phyloP scores from a whole-genome alignment of 805 yeast genomes.

The Metschnikowia santaceciliae region DNA sequence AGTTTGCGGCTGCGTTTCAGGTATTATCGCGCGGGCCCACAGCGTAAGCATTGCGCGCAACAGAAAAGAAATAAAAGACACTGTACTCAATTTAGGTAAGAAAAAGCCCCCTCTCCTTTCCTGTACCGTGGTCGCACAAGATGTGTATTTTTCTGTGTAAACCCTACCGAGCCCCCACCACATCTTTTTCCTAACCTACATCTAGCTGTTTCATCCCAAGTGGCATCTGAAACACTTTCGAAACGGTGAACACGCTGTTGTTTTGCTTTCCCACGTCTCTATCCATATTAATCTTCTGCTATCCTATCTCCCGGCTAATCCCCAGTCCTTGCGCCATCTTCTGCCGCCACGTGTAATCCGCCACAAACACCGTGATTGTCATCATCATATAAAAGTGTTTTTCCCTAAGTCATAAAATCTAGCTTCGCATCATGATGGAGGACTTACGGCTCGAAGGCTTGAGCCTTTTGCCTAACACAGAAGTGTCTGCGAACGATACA shows the following conservation, averaged over 20 bases:
- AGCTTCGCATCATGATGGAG: neutral
- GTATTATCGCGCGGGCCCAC: neutral
- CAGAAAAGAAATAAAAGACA: neutral
- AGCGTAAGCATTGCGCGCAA: neutral
- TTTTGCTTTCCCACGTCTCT: neutral
- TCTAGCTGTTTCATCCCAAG: constrained; percentile 1
- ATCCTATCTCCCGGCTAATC: neutral
- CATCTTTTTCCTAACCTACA: constrained; percentile 2
- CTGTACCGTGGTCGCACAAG: constrained; percentile 4
- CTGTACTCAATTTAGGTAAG: neutral
- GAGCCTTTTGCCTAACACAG: neutral
- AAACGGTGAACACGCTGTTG: constrained; percentile 3
- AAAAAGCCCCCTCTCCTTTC: constrained; percentile 4
- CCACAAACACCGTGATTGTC: neutral
- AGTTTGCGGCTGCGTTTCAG: constrained; percentile 1
- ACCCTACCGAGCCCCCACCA: neutral
- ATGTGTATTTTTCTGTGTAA: constrained; percentile 5
- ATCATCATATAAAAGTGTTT: neutral
- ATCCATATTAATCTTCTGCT: neutral
- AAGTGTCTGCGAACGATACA: neutral
- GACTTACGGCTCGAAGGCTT: neutral
- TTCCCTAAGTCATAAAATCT: neutral
- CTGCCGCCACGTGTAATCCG: neutral
- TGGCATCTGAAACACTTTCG: neutral
- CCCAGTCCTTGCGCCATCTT: neutral